These are phyloP conservation scores for Exophiala dermatitidis DNA, from an alignment of 2,329 filamentous ascomycete genomes.

Conservation along the genomic window DNA sequence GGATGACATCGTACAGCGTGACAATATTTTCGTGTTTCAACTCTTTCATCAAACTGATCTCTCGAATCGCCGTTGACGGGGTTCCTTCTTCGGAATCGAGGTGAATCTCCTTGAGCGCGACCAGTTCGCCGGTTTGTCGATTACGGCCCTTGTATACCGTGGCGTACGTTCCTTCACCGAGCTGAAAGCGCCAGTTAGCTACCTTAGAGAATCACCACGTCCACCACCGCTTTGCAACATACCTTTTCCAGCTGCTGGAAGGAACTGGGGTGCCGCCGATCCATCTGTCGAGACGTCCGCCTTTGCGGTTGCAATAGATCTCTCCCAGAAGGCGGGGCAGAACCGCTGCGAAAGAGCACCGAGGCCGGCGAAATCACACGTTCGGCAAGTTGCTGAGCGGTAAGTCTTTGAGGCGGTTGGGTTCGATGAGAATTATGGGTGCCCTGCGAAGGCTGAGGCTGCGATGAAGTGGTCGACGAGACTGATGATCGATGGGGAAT, in stretches of 20 bases:
- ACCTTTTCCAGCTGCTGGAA: constrained; percentile 97
- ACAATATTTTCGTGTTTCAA: constrained; percentile 99
- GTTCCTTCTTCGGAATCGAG: constrained; percentile 98
- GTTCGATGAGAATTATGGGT: constrained; percentile 6
- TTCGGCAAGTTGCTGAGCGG: constrained; percentile 23
- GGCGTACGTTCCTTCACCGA: constrained; percentile 97
- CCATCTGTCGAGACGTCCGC: constrained; percentile 53
- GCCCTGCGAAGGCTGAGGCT: constrained; percentile 15
- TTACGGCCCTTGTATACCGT: constrained; percentile 99
- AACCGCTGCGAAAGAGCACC: constrained; percentile 23
- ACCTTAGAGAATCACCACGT: too few species aligned
- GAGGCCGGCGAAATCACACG: constrained; percentile 27
- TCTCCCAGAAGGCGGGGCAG: constrained; percentile 15
- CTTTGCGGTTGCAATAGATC: constrained; percentile 16
- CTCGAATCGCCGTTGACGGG: constrained; percentile 91
- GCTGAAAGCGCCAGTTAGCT: constrained; percentile 39
- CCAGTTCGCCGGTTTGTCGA: constrained; percentile 89
- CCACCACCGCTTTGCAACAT: constrained; percentile 6
- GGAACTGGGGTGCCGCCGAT: constrained; percentile 87
- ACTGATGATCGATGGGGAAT: constrained; percentile 22
- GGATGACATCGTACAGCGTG: constrained; percentile 93
- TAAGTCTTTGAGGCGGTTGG: constrained; percentile 14
- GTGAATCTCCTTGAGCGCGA: constrained; percentile 97
- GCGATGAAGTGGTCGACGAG: constrained; percentile 19
- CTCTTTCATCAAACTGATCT: constrained; percentile 99